Percentiles rank a stretch among this genome's conserved stretches.
Evolutionary conservation across 1,139 yeast genomes (phyloP).

Genomic region (Eremothecium cymbalariae): DNA sequence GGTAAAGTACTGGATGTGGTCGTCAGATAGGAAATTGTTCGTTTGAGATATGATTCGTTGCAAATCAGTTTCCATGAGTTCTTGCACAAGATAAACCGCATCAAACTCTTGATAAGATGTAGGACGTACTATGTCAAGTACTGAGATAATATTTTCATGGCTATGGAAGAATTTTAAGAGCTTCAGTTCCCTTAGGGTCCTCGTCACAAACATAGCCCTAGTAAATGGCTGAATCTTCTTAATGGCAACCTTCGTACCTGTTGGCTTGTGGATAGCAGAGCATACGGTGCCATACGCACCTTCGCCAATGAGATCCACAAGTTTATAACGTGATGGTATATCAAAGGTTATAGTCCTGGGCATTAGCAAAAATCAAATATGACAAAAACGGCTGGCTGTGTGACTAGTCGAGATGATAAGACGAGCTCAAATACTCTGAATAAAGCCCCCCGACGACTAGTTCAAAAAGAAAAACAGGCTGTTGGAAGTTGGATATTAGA

Average conservation of each 20-base stretch:
- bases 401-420: too few relatives aligned
- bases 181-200: slow-evolving; percentile 85
- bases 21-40: slow-evolving; percentile 41
- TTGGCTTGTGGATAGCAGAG: slow-evolving; percentile 72
- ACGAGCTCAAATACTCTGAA: too few relatives aligned
- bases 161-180: slow-evolving; percentile 81
- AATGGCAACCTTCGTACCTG: slow-evolving; percentile 77
- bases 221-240: slow-evolving; percentile 88
- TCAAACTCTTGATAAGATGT: slow-evolving; percentile 55
- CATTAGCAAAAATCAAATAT: too few relatives aligned
- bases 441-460: too few relatives aligned
- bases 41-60: slow-evolving; percentile 50
- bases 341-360: slow-evolving; percentile 63
- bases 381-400: too few relatives aligned
- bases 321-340: slow-evolving; percentile 80
- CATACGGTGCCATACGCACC: slow-evolving; percentile 98
- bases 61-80: slow-evolving; percentile 62
- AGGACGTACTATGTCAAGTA: slow-evolving; percentile 83
- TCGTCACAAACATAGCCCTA: slow-evolving; percentile 75
- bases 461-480: too few relatives aligned
- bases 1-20: slow-evolving; percentile 59
- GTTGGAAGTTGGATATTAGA: too few relatives aligned
- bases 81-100: slow-evolving; percentile 65
- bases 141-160: slow-evolving; percentile 84
- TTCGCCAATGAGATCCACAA: slow-evolving; percentile 80